Conservation (phyloP, 768 basidiomycete species). For the Termitomyces sp. region DNA sequence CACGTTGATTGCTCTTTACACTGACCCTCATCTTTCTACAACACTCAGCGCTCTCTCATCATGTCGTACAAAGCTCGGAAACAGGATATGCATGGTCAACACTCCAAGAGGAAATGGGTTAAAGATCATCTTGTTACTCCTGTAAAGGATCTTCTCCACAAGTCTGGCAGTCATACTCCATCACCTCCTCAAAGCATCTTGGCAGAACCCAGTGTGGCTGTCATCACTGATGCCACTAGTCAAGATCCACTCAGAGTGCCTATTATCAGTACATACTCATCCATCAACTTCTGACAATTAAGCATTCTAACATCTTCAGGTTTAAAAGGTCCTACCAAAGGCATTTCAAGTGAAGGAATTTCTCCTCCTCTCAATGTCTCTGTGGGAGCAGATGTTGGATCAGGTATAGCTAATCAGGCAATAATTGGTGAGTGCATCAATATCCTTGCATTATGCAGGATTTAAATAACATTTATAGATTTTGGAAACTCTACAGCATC, state of each 20-base stretch:
- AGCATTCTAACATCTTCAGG: background rate
- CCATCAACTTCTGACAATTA: background rate
- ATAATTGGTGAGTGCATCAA: background rate
- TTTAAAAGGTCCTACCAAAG: background rate
- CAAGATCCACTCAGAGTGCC: too few species aligned
- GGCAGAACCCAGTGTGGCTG: background rate
- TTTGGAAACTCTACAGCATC: too few species aligned
- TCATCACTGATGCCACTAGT: background rate
- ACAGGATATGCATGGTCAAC: background rate
- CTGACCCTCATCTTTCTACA: too few species aligned
- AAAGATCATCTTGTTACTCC: background rate
- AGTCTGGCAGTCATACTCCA: background rate
- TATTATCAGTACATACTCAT: background rate
- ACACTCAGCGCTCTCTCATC: too few species aligned
- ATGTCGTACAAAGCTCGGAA: background rate
- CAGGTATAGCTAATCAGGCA: background rate
- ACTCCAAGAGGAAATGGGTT: background rate
- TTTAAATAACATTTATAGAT: background rate
- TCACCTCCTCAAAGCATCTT: background rate
- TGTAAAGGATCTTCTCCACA: background rate
- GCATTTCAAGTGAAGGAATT: background rate
- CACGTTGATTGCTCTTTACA: too few species aligned
- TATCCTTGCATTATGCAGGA: background rate
- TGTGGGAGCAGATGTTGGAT: too few species aligned
- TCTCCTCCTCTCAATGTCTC: background rate